Percentiles rank a stretch among this genome's conserved stretches.
These are phyloP conservation scores for Allium cepa DNA, from an alignment of 106 monocot species.

Conservation along the genomic window DNA sequence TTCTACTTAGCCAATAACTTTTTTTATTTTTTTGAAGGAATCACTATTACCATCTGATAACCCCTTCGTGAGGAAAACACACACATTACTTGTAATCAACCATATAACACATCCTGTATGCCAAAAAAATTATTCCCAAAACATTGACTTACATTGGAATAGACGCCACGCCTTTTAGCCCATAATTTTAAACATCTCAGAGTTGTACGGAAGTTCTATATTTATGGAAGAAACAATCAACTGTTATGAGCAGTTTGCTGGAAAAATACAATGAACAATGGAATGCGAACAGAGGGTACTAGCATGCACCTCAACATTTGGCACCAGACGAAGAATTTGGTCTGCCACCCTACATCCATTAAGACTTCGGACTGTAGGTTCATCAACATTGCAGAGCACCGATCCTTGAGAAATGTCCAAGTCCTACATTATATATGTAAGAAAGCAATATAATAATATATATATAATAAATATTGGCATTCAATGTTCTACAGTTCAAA, in stretches of 20 bases:
- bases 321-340: constrained; percentile 93
- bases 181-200: constrained; percentile 86
- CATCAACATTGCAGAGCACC: constrained; percentile 81
- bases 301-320: constrained; percentile 65
- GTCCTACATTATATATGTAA: constrained; percentile 36
- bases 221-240: constrained; percentile 1
- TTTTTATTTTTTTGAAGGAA: no score
- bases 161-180: constrained; percentile 94
- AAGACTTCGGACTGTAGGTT: constrained; percentile 86
- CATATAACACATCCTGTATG: no score
- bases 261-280: neutral
- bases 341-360: constrained; percentile 99
- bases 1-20: no score
- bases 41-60: no score
- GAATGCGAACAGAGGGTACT: neutral
- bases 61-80: no score
- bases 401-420: constrained; percentile 91
- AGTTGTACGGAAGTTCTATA: constrained; percentile 80
- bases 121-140: no score
- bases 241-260: constrained; percentile 8
- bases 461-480: neutral
- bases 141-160: constrained; percentile 86
- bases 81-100: no score
- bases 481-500: neutral
- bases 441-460: neutral